phyloP scores from a whole-genome alignment of 345 rosid species.

The Populus ilicifolia region DNA sequence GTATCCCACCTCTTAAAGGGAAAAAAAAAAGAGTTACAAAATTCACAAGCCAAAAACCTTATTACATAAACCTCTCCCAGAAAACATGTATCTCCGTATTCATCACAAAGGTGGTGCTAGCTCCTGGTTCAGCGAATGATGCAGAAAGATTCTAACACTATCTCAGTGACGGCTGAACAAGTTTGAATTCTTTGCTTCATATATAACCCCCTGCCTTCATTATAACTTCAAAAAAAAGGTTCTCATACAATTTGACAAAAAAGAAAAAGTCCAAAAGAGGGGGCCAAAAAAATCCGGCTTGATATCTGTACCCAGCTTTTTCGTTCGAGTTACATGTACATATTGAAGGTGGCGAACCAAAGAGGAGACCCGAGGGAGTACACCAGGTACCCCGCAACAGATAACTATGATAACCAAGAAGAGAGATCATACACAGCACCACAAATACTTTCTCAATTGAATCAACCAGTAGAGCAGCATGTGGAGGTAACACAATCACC shows the following conservation, averaged over 20 bases:
- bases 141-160: conserved; percentile 3
- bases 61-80: not conserved
- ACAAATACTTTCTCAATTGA: not conserved
- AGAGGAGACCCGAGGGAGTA: conserved; percentile 17
- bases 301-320: not conserved
- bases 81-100: not conserved
- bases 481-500: not conserved
- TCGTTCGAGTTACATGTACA: conserved; percentile 21
- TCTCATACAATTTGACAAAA: not conserved
- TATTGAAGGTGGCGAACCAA: conserved; percentile 39
- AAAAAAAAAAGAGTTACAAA: not conserved
- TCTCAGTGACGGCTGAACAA: conserved; percentile 24
- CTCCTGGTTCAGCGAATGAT: not conserved
- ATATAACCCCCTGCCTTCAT: not conserved
- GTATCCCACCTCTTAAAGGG: not conserved
- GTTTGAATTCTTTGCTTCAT: conserved; percentile 6
- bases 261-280: not conserved
- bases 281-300: not conserved
- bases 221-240: not conserved
- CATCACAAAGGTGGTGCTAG: not conserved
- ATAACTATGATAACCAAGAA: conserved; percentile 7
- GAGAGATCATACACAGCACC: not conserved
- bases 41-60: not conserved
- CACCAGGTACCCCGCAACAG: not conserved
- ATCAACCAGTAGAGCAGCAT: not conserved